These are phyloP conservation scores for Protomyces inouyei DNA, from an alignment of 1,139 yeast genomes.

Conservation along the genomic window DNA sequence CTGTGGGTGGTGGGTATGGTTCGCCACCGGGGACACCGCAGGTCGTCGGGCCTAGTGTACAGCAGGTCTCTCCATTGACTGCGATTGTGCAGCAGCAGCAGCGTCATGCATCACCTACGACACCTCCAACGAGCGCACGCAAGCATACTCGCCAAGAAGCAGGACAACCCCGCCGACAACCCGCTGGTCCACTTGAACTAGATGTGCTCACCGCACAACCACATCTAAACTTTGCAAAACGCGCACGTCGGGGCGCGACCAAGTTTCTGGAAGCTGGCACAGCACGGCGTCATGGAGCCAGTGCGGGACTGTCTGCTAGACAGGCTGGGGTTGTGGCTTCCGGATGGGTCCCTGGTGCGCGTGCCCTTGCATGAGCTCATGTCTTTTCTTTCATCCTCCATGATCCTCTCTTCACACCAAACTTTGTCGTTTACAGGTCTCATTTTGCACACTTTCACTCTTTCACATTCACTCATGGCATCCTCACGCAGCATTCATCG, in stretches of 20 bases:
- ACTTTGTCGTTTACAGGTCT: too few species aligned
- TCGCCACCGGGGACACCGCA: background rate
- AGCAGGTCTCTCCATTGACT: background rate
- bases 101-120: background rate
- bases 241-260: constrained; percentile 2
- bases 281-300: background rate
- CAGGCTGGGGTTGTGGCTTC: background rate
- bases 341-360: background rate
- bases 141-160: background rate
- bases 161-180: constrained; percentile 6
- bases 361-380: too few species aligned
- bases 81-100: background rate
- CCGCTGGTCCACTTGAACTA: constrained; percentile 11
- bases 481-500: too few species aligned
- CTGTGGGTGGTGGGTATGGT: background rate
- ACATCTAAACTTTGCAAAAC: constrained; percentile 8
- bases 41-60: background rate
- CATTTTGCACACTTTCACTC: too few species aligned
- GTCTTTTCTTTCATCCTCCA: too few species aligned
- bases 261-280: constrained; percentile 20
- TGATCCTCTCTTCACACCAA: too few species aligned
- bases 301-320: background rate
- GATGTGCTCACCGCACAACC: constrained; percentile 5
- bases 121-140: constrained; percentile 1
- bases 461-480: too few species aligned